Evolutionary conservation across 164 flowering plant species (phyloP).

Genomic region (Saururus chinensis): DNA sequence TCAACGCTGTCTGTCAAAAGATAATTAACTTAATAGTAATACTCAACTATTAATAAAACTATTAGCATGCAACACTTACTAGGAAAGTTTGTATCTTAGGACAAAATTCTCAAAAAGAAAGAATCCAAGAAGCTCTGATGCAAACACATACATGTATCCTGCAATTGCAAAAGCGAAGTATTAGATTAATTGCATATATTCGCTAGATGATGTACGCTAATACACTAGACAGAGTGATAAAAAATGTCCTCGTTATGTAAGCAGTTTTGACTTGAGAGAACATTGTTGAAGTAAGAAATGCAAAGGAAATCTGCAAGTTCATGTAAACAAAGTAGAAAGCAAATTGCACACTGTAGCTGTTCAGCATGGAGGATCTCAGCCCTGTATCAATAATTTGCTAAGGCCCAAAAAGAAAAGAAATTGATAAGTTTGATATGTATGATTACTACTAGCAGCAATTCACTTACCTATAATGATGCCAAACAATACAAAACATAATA

Average conservation of each 20-base stretch:
- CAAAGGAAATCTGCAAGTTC: too few species aligned
- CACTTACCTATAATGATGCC: slow-evolving; percentile 76
- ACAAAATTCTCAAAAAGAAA: slow-evolving; percentile 50
- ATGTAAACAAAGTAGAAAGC: slow-evolving; percentile 42
- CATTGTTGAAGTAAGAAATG: slow-evolving; percentile 33
- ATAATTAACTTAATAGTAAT: too few species aligned
- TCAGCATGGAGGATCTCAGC: slow-evolving; percentile 44
- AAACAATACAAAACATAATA: slow-evolving; percentile 66
- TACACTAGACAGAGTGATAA: neutral
- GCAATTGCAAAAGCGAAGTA: slow-evolving; percentile 28
- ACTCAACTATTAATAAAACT: too few species aligned
- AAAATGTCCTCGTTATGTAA: neutral
- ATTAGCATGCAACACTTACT: too few species aligned
- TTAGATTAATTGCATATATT: neutral
- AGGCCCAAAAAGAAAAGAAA: too few species aligned
- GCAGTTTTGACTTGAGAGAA: slow-evolving; percentile 51
- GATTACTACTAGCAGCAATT: too few species aligned
- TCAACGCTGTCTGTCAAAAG: too few species aligned
- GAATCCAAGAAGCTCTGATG: slow-evolving; percentile 51
- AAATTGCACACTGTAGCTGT: slow-evolving; percentile 45
- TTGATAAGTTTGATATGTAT: too few species aligned
- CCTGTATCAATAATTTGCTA: slow-evolving; percentile 44
- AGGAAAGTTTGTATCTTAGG: slow-evolving; percentile 52
- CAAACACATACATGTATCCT: slow-evolving; percentile 49
- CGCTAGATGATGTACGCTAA: neutral